Evolutionary conservation across 352 stramenopile genomes (phyloP), one percentile per base, ranked within the genome.

Genomic region (Globisporangium spinosum): DNA sequence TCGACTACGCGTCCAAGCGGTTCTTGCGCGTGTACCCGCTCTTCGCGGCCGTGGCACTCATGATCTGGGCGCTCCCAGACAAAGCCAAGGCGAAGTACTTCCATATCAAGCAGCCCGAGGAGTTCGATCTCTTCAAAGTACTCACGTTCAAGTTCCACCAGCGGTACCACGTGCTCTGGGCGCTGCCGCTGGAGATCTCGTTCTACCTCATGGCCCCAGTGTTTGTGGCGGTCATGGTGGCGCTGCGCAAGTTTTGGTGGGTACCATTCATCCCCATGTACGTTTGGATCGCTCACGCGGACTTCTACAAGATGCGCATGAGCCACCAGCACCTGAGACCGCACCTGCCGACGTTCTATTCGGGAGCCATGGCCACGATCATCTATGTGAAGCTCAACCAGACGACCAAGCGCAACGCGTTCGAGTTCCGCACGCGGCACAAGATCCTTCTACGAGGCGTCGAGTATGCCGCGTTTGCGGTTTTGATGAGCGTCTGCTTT

Each of bases 11-110:
- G 34, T 71, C 62, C 32, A 82, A 83, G 55, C 79, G 77, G 1
- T 80, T 87, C 55, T 75, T 87, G 15, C 77, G 77, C 32, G 79
- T 87, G 9, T 85, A 87, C 53, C 79, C 79, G 57, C 66, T 87
- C 17, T 85, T 87, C 47, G 68, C 64, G 22, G 1, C 73, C 47
- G 65, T 72, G 8, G 79, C 76, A 3, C 57, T 77, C 17, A 35
- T 78, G 7, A 38, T 83, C 20, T 73, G 56, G 13, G 23, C 77
- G 9, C 56, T 87, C 10, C 73, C 80, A 4, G 64, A 64, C 23
- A 69, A 77, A 9, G 56, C 69, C 47, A 55, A 78, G 59, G 51
- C 59, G 2, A 68, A 27, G 15, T 82, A 79, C 32, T 82, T 77
- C 22, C 15, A 68, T 25, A 62, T 67, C 32, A 60, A 59, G 2